Percentiles rank a stretch among this genome's conserved stretches.
Evolutionary conservation across 768 basidiomycete species (phyloP).

Genomic region (Agaricus blazei): DNA sequence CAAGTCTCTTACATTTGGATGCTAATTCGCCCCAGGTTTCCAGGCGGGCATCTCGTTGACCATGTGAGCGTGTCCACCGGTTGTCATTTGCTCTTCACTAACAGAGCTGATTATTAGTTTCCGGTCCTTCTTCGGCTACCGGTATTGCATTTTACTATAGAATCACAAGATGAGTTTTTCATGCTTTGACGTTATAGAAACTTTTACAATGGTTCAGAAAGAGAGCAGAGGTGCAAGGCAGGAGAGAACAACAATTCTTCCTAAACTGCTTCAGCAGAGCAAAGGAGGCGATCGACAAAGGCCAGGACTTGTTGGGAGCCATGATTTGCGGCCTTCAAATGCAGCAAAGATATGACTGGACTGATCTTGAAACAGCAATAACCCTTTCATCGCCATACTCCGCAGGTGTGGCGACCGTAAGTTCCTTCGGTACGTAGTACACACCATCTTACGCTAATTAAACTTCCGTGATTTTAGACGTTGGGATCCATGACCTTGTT

Average conservation of each 20-base stretch:
- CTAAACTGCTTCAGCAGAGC: constrained; percentile 18
- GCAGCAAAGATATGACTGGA: constrained; percentile 34
- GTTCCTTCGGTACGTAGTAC: neutral
- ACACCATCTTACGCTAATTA: neutral
- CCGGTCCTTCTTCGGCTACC: constrained; percentile 11
- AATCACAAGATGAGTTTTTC: neutral
- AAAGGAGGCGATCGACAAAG: constrained; percentile 13
- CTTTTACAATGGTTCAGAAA: constrained; percentile 25
- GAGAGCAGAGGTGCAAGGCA: constrained; percentile 17
- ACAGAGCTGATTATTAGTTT: neutral
- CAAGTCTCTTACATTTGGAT: neutral
- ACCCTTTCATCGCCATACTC: constrained; percentile 22
- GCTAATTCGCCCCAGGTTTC: neutral
- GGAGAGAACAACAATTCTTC: constrained; percentile 16
- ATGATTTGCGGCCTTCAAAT: constrained; percentile 33
- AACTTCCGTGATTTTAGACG: constrained; percentile 8
- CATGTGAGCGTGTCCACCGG: neutral
- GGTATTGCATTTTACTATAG: neutral
- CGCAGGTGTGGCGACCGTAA: constrained; percentile 25
- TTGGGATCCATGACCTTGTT: constrained; percentile 12
- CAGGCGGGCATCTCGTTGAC: constrained; percentile 6
- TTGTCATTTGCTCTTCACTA: neutral
- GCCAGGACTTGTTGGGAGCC: constrained; percentile 22
- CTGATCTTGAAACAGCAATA: constrained; percentile 36
- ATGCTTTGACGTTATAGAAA: constrained; percentile 11